These are phyloP conservation scores for Leucocoprinus birnbaumii DNA, from an alignment of 768 basidiomycete species.

Conservation along the genomic window DNA sequence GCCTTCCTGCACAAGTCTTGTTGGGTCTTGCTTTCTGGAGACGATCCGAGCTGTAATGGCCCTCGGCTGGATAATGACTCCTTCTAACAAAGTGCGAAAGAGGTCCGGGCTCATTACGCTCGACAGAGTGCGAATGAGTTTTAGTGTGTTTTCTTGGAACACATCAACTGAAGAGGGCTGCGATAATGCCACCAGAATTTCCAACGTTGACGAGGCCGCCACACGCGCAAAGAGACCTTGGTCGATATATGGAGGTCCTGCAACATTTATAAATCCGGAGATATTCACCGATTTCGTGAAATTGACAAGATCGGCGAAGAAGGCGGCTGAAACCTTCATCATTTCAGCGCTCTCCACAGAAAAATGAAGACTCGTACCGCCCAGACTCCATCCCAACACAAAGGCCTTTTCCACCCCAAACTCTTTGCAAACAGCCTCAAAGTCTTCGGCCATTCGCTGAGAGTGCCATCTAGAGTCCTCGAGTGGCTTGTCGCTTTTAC, in stretches of 20 bases:
- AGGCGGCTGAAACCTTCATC: conserved; percentile 14
- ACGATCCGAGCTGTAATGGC: conserved; percentile 18
- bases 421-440: conserved; percentile 25
- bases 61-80: conserved; percentile 23
- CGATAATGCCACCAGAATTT: conserved; percentile 15
- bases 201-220: conserved; percentile 17
- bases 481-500: conserved; percentile 25
- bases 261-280: conserved; percentile 24
- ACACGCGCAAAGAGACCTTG: conserved; percentile 16
- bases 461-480: conserved; percentile 24
- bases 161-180: conserved; percentile 20
- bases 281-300: conserved; percentile 23
- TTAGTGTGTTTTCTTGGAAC: conserved; percentile 20
- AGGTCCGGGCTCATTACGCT: conserved; percentile 14
- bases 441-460: conserved; percentile 26
- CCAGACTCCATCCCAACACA: conserved; percentile 30
- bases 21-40: conserved; percentile 21
- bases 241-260: conserved; percentile 24
- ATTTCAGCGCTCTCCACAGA: background rate
- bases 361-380: background rate
- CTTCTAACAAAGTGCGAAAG: conserved; percentile 20
- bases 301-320: conserved; percentile 23
- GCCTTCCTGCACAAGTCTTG: conserved; percentile 21
- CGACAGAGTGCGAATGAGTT: conserved; percentile 18
- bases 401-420: conserved; percentile 26